Evolutionary conservation across 768 basidiomycete species (phyloP), one percentile per base, ranked within the genome.

Genomic region (Terana coerulea): DNA sequence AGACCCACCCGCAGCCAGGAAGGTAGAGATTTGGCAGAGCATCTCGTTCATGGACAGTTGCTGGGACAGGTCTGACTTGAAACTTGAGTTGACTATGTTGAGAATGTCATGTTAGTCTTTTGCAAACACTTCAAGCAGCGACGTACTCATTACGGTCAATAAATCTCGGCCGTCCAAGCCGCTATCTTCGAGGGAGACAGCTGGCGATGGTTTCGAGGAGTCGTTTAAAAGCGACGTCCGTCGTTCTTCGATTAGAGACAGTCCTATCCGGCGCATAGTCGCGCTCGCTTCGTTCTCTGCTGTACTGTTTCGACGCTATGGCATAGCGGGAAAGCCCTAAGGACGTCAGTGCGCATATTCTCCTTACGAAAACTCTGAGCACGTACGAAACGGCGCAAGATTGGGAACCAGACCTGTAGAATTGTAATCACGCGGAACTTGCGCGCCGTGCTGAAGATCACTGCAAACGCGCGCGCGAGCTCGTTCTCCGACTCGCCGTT

Each of bases 51-150:
- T 72, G 10, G 76, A 72, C 71, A 88, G 72, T n/a, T 72, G 72
- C 53, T 77, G 73, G 0, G 70, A 66, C 9, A 73, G 64, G 9
- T 73, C 64, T 11, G 70, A 64, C 12, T 76, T 70, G 51, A 79
- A 62, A 59, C 84, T 86, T 1, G 84, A 85, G 44, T 75, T 76
- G 49, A 88, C 86, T 85, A 59, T 14, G 21, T n/a, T n/a, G n/a
- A n/a, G n/a, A n/a, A n/a, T n/a, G n/a, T n/a, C n/a, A n/a, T n/a
- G n/a, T n/a, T n/a, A 9, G 17, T 10, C 39, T 9, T 41, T n/a
- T n/a, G n/a, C n/a, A n/a, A n/a, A n/a, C n/a, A n/a, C n/a, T n/a
- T 7, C n/a, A 9, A 40, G 39, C 39, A 40, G 39, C 8, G n/a
- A 19, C n/a, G 8, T n/a, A 68, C 61, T 58, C 22, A 64, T 55